Conservation (phyloP, 129 eudicot genomes). For the Tagetes patula region DNA sequence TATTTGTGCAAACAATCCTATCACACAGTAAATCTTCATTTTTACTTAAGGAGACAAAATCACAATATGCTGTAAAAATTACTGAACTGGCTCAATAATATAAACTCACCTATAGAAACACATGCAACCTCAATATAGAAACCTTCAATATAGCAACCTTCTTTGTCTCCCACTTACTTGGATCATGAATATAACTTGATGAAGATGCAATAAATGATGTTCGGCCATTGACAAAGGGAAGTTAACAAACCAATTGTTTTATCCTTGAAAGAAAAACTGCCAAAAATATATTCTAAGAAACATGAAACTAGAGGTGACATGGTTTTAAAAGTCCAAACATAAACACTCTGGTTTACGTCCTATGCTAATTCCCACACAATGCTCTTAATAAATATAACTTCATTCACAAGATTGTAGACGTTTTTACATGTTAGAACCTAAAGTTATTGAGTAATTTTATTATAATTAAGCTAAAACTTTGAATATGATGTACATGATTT, state of each 20-base stretch:
- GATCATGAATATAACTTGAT: constrained; percentile 52
- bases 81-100: not conserved
- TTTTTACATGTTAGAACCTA: too few species aligned
- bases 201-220: constrained; percentile 7
- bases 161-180: constrained; percentile 47
- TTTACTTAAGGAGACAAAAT: constrained; percentile 7
- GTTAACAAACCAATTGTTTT: not conserved
- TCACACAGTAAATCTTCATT: constrained; percentile 16
- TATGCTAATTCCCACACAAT: too few species aligned
- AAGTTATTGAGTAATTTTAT: too few species aligned
- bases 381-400: too few species aligned
- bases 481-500: too few species aligned
- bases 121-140: constrained; percentile 7
- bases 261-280: not conserved
- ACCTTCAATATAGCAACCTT: constrained; percentile 38
- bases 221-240: not conserved
- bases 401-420: not conserved
- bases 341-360: too few species aligned
- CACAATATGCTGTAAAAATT: not conserved
- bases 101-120: constrained; percentile 50
- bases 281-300: constrained; percentile 1
- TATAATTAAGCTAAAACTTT: too few species aligned
- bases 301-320: not conserved
- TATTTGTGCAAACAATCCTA: constrained; percentile 60
- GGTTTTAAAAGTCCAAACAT: too few species aligned